phyloP scores from a whole-genome alignment of 768 basidiomycete species.

The Dendrothele bispora region DNA sequence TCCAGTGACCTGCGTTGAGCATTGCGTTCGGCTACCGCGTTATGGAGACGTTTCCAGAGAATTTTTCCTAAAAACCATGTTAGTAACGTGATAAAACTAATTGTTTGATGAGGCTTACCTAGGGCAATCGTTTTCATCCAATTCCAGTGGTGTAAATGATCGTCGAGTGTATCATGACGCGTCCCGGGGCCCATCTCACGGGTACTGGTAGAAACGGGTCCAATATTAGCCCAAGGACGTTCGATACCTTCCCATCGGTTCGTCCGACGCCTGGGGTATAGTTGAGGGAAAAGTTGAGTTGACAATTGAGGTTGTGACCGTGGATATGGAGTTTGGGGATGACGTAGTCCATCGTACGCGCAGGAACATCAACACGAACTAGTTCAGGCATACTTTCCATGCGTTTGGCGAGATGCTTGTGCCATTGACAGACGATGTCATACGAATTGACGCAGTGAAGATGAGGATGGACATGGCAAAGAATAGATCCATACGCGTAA shows the following conservation, averaged over 20 bases:
- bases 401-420: conserved; percentile 4
- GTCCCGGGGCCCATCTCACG: conserved; percentile 39
- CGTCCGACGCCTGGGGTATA: no score
- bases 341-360: background rate
- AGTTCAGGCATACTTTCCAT: conserved; percentile 9
- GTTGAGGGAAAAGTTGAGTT: no score
- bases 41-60: conserved; percentile 5
- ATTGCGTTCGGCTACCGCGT: no score
- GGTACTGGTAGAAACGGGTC: conserved; percentile 29
- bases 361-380: background rate
- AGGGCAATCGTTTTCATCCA: conserved; percentile 23
- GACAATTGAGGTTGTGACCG: conserved; percentile 20
- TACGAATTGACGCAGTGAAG: conserved; percentile 22
- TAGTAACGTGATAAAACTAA: background rate
- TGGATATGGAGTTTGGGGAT: no score
- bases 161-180: no score
- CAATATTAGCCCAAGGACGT: no score
- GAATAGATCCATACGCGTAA: no score
- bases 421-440: conserved; percentile 34
- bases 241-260: conserved; percentile 29
- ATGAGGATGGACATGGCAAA: conserved; percentile 3
- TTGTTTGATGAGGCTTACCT: no score
- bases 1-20: no score
- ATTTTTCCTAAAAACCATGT: background rate
- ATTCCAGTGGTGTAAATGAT: no score